These are phyloP conservation scores for Cetraspora pellucida DNA, from an alignment of 192 early-diverging fungal species.

Conservation along the genomic window DNA sequence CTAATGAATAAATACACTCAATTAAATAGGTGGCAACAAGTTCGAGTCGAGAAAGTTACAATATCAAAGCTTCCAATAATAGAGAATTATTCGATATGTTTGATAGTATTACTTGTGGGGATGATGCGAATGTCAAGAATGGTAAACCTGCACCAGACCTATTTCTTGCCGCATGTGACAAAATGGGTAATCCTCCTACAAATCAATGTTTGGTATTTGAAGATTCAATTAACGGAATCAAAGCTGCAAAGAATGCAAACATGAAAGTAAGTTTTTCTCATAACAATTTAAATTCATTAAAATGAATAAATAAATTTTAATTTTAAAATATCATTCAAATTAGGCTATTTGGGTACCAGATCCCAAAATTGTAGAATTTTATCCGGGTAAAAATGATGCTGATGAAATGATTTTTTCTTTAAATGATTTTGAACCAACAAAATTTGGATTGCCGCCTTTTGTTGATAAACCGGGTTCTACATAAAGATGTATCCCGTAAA, in stretches of 20 bases:
- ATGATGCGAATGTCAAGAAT: constrained; percentile 75
- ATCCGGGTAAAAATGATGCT: constrained; percentile 51
- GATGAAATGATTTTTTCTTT: constrained; percentile 61
- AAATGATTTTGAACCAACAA: constrained; percentile 68
- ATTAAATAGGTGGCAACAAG: constrained; percentile 71
- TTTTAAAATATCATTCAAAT: too few species aligned
- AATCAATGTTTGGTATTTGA: constrained; percentile 90
- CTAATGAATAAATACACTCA: not conserved
- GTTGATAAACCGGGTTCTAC: not conserved
- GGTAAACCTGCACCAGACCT: constrained; percentile 94
- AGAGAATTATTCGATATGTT: constrained; percentile 77
- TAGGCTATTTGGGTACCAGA: constrained; percentile 84
- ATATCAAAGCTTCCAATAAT: constrained; percentile 74
- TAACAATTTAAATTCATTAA: not conserved
- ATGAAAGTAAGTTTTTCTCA: constrained; percentile 61
- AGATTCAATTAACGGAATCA: constrained; percentile 80
- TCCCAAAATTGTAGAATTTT: constrained; percentile 50
- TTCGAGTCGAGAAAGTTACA: constrained; percentile 74
- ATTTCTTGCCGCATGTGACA: constrained; percentile 58
- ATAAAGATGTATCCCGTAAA: too few species aligned
- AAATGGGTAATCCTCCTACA: constrained; percentile 52
- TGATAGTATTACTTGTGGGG: constrained; percentile 82
- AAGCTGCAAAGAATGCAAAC: constrained; percentile 77
- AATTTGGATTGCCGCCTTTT: constrained; percentile 63
- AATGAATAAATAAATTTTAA: too few species aligned